A percentile compares a stretch with the other conserved stretches of the same genome.
Evolutionary conservation across 345 rosid genomes (phyloP).

Genomic region (Eucalyptus tenuipes): DNA sequence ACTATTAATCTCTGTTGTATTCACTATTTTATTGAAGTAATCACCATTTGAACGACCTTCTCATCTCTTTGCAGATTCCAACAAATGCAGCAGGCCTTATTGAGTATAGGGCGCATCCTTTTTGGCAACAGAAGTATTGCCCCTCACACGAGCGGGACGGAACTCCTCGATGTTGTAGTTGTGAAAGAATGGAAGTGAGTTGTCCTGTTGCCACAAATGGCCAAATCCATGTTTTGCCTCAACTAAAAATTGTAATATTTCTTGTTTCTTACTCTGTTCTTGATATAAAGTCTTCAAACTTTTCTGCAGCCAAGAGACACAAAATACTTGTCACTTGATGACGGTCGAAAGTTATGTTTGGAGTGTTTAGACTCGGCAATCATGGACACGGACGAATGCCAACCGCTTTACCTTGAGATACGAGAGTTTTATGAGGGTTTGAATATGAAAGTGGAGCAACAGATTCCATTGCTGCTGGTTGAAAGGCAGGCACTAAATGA

Average conservation of each 20-base stretch:
- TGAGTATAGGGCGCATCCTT: conserved; percentile 92
- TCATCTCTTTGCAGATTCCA: conserved; percentile 45
- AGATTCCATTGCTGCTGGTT: conserved; percentile 39
- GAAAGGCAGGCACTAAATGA: conserved; percentile 34
- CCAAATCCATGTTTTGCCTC: not conserved
- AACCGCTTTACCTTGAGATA: conserved; percentile 39
- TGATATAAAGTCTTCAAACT: not conserved
- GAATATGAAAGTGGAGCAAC: conserved; percentile 36
- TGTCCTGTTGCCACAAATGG: not conserved
- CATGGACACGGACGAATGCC: conserved; percentile 40
- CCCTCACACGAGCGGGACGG: conserved; percentile 89
- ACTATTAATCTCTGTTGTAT: not conserved
- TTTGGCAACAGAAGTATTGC: conserved; percentile 93
- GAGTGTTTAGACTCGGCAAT: conserved; percentile 41
- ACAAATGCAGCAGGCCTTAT: conserved; percentile 69
- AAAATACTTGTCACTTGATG: conserved; percentile 33
- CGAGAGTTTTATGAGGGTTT: conserved; percentile 41
- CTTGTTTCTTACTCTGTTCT: not conserved
- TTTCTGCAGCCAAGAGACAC: conserved; percentile 21
- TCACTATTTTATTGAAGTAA: not conserved
- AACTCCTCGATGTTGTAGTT: conserved; percentile 93
- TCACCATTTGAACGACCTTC: not conserved
- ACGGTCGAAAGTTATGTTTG: conserved; percentile 36
- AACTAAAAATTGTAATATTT: not conserved
- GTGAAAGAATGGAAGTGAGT: conserved; percentile 96